These are phyloP conservation scores for Platismatia glauca DNA, from an alignment of 495 filamentous ascomycete genomes.

Conservation along the genomic window DNA sequence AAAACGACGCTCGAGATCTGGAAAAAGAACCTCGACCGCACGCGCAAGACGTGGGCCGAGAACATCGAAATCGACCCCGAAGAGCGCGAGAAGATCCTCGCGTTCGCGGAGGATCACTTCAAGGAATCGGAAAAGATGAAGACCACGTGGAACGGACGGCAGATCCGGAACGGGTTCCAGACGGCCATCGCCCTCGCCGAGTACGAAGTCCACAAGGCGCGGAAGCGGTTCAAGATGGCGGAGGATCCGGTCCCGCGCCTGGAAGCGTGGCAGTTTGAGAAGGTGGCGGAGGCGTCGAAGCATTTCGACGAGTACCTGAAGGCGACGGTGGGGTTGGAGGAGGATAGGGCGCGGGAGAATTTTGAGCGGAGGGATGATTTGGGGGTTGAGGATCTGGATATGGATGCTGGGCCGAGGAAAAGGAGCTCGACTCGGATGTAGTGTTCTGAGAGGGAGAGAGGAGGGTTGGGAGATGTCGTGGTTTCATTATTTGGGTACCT, in stretches of 20 bases:
- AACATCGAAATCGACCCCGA: neutral
- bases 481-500: too few species aligned
- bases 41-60: slow-evolving; percentile 37
- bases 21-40: slow-evolving; percentile 34
- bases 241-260: neutral
- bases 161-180: slow-evolving; percentile 13
- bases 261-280: neutral
- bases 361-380: slow-evolving; percentile 15
- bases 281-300: slow-evolving; percentile 9
- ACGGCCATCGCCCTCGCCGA: slow-evolving; percentile 35
- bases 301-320: slow-evolving; percentile 12
- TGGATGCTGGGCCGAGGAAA: too few species aligned
- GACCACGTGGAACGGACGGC: neutral
- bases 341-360: neutral
- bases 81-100: neutral
- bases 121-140: neutral
- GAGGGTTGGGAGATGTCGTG: too few species aligned
- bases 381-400: too few species aligned
- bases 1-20: slow-evolving; percentile 30
- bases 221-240: neutral
- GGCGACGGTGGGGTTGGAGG: neutral
- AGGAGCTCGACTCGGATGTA: too few species aligned
- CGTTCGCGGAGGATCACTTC: neutral
- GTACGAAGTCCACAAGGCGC: slow-evolving; percentile 16
- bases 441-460: too few species aligned